Base-by-base conservation (phyloP, 352 stramenopile genomes). In the Blastocystis sp. region DNA sequence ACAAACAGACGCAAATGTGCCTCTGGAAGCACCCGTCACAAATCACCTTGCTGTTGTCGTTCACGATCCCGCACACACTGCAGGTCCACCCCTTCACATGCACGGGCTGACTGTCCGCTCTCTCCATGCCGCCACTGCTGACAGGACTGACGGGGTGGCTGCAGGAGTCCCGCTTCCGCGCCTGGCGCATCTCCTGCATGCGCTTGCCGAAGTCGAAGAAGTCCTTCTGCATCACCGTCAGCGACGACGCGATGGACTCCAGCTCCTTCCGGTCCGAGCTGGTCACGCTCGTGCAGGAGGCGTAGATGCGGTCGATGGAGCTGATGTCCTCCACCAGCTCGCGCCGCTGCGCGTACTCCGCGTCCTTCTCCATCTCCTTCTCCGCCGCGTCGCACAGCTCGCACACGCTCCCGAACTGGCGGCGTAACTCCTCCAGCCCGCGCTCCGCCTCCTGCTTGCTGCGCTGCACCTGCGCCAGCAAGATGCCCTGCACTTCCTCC, bases 1-100 rank as follows among this genome's bases (percentile, higher is more conserved):
- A 77, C 54, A 3, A 60, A 54, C 7, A 17, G 24, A 4, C 17
- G 6, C 19, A 81, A 66, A 81, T 81, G 43, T 59, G 71, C 34
- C 71, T 45, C 66, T 81, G 71, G 43, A 63, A 63, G 11, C 71
- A 81, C n/a, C 52, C 71, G 19, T 81, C 71, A 64, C 71, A 81
- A 48, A 81, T 11, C 2, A 42, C 54, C 45, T 81, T 81, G n/a
- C 3, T 64, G 28, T 81, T 21, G n/a, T 81, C 71, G 66, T 81
- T 81, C 10, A 81, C 19, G 7, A 81, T 81, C 7, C 71, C 71
- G 21, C 71, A 81, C 24, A 65, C 66, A 14, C 43, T 60, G 48
- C 71, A 81, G 17, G 48, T 59, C 71, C 71, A 81, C 24, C 48
- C 71, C 1, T 38, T 40, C 10, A 11, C 28, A 10, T 61, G 10